Evolutionary conservation across 805 yeast species (phyloP).

Genomic region (Cyberlindnera sargentensis): DNA sequence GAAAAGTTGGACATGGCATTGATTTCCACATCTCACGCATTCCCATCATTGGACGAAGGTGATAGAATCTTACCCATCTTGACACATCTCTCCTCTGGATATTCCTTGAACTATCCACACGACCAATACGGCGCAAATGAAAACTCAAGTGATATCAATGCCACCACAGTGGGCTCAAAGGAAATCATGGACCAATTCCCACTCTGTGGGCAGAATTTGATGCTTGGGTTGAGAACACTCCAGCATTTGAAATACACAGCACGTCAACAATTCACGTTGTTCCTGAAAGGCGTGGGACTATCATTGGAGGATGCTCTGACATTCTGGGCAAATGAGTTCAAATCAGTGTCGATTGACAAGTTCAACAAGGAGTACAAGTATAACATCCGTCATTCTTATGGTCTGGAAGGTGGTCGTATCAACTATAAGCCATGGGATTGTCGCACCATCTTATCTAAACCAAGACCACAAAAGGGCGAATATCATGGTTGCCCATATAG

Average conservation of each 20-base stretch:
- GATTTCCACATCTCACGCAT: constrained; percentile 61
- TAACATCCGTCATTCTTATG: constrained; percentile 84
- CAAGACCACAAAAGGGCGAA: constrained; percentile 62
- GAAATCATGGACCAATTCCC: constrained; percentile 66
- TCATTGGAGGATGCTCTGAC: constrained; percentile 79
- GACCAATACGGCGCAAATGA: constrained; percentile 14
- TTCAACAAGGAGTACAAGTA: constrained; percentile 86
- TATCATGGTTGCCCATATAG: constrained; percentile 93
- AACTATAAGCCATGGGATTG: constrained; percentile 87
- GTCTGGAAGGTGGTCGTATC: constrained; percentile 83
- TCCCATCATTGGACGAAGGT: constrained; percentile 87
- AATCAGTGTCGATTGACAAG: constrained; percentile 56
- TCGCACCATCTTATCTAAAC: constrained; percentile 63
- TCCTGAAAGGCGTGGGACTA: constrained; percentile 86
- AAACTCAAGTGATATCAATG: constrained; percentile 44
- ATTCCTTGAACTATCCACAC: constrained; percentile 34
- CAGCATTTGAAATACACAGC: constrained; percentile 79
- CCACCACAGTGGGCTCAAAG: constrained; percentile 49
- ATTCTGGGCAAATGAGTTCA: constrained; percentile 75
- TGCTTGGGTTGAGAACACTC: constrained; percentile 47
- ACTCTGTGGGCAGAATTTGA: constrained; percentile 65
- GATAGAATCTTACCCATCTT: constrained; percentile 82
- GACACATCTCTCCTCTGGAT: constrained; percentile 69
- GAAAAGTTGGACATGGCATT: constrained; percentile 41
- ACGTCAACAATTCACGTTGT: constrained; percentile 78